Evolutionary conservation across 805 yeast species (phyloP).

Genomic region (Spathaspora passalidarum): DNA sequence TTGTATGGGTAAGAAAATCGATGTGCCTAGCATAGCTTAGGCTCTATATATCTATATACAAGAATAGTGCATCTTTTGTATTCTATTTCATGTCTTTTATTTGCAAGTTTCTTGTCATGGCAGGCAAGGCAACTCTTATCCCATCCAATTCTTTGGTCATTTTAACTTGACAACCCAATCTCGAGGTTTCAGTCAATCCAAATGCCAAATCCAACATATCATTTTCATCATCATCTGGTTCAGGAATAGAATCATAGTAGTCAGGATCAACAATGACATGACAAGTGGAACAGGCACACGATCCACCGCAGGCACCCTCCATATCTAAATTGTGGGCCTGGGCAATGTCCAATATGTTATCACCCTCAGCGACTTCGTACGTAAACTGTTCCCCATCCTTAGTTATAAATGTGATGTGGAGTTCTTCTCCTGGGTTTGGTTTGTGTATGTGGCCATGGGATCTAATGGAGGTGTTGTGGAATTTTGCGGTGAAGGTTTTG

Average conservation of each 20-base stretch:
- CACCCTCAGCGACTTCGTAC: conserved; percentile 89
- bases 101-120: conserved; percentile 94
- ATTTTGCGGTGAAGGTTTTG: neutral
- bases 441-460: conserved; percentile 84
- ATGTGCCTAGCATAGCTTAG: conserved; percentile 3
- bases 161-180: conserved; percentile 90
- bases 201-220: conserved; percentile 98
- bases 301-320: conserved; percentile 99
- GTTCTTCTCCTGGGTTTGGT: conserved; percentile 93
- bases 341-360: conserved; percentile 87
- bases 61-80: neutral
- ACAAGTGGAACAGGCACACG: conserved; percentile 98
- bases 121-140: conserved; percentile 89
- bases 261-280: conserved; percentile 96
- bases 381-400: conserved; percentile 85
- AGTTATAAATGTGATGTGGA: conserved; percentile 76
- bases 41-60: conserved; percentile 2
- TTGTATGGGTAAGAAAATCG: conserved; percentile 15
- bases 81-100: conserved; percentile 62
- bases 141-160: conserved; percentile 94
- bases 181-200: conserved; percentile 93
- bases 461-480: conserved; percentile 18
- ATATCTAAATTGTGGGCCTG: conserved; percentile 90
- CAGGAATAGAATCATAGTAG: conserved; percentile 84
- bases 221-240: conserved; percentile 96